Base-by-base conservation (phyloP, 2,329 filamentous ascomycete genomes). In the Colletotrichum sp. region DNA sequence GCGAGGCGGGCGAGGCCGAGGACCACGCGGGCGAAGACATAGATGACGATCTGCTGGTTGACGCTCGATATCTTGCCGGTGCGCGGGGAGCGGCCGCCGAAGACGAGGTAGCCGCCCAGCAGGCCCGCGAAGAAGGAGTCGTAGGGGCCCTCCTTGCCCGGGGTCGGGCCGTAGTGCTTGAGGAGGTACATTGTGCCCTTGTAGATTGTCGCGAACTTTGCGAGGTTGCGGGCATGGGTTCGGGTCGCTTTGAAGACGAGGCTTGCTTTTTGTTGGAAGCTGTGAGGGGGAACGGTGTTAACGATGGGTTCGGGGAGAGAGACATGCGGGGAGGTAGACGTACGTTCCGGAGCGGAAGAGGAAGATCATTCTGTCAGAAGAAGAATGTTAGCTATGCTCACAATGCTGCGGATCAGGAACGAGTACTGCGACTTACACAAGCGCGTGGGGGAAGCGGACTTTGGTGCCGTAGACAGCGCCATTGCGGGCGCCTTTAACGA, bases 41-140 rank as follows among this genome's bases (percentile, higher is more conserved):
- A 99, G 81, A 99, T 95, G 84, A 98, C 96, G 83, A 99, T 99
- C 89, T 99, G 96, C 88, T 98, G 95, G 86, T 93, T 98, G 78
- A 98, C 94, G 78, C 92, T 94, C 77, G 93, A 94, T 81, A 95
- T 93, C 83, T 91, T 90, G 80, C 93, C 93, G 49, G 86, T 88
- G 76, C 94, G 93, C 81, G 84, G 85, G 57, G 89, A 91, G 76
- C 91, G 89, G 57, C 88, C 85, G 65, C 96, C 97, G 84, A 99
- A 99, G 78, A 99, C 95, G 77, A 95, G 87, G 89, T 99, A 99
- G 69, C 97, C 97, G 82, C 97, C 97, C 63, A 98, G 83, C 9
- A 98, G 88, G 9, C 97, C 97, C 13, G 95, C 95, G 76, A 98
- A 85, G 86, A 99, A 97, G 77, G 92, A 92, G 86, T 99, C 96